Conservation (phyloP, 352 stramenopile genomes). For the Pythium scleroteichum region DNA sequence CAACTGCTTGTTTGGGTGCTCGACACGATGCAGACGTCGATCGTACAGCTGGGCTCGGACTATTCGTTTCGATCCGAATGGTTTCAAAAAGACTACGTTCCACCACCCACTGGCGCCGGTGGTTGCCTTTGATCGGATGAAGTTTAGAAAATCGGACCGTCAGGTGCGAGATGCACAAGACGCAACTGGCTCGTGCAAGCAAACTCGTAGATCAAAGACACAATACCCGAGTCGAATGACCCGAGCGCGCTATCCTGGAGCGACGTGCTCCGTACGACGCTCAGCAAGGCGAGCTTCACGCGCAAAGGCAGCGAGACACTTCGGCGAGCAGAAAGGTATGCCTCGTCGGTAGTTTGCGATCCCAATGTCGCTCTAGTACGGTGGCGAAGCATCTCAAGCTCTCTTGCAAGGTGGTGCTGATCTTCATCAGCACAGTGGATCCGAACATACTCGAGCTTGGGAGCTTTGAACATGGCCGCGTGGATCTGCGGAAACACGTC, state of each 20-base stretch:
- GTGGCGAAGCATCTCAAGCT: slow-evolving; percentile 13
- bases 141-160: slow-evolving; percentile 11
- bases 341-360: slow-evolving; percentile 1
- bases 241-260: slow-evolving; percentile 1
- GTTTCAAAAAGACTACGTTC: slow-evolving; percentile 1
- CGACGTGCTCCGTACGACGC: slow-evolving; percentile 11
- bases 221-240: slow-evolving; percentile 6
- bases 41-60: slow-evolving; percentile 18
- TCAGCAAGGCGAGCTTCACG: slow-evolving; percentile 17
- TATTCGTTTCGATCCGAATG: slow-evolving; percentile 27
- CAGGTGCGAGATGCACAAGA: slow-evolving; percentile 11
- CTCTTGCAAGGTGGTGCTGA: slow-evolving; percentile 10
- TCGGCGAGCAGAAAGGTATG: not conserved
- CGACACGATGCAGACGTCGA: slow-evolving; percentile 10
- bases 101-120: too few relatives aligned
- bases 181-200: slow-evolving; percentile 13
- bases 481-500: slow-evolving; percentile 16
- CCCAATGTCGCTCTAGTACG: not conserved
- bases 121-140: too few relatives aligned
- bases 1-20: slow-evolving; percentile 19
- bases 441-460: slow-evolving; percentile 17
- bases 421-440: slow-evolving; percentile 20
- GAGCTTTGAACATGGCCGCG: slow-evolving; percentile 3
- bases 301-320: slow-evolving; percentile 4
- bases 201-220: slow-evolving; percentile 12